A percentile compares a stretch with the other conserved stretches of the same genome.
These are phyloP conservation scores for Fusarium phyllophilum DNA, from an alignment of 2,329 filamentous ascomycete species.

Conservation along the genomic window DNA sequence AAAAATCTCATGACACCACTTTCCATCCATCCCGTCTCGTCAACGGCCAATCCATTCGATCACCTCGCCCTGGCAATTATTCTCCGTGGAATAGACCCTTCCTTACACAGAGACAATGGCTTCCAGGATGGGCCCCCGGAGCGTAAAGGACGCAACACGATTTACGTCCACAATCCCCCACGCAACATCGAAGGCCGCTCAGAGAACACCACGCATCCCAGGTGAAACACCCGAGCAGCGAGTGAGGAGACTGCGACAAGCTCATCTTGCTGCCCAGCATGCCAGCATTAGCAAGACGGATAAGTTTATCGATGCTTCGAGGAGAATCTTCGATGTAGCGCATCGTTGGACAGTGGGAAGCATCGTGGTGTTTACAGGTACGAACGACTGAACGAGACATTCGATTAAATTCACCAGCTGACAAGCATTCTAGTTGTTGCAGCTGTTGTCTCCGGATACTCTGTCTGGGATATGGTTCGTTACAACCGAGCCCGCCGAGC, in stretches of 20 bases:
- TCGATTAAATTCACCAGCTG: background rate
- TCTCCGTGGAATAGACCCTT: background rate
- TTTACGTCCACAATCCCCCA: slow-evolving; percentile 68
- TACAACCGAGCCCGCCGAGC: slow-evolving; percentile 69
- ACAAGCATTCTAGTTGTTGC: slow-evolving; percentile 58
- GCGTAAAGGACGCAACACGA: slow-evolving; percentile 81
- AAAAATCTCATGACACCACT: slow-evolving; percentile 54
- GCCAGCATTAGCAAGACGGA: slow-evolving; percentile 66
- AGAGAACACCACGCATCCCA: slow-evolving; percentile 47
- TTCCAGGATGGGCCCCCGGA: slow-evolving; percentile 66
- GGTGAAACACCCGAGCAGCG: slow-evolving; percentile 75
- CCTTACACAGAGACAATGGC: slow-evolving; percentile 49
- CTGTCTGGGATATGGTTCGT: slow-evolving; percentile 69
- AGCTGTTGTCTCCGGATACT: slow-evolving; percentile 66
- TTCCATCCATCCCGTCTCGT: slow-evolving; percentile 41
- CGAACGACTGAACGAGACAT: slow-evolving; percentile 14
- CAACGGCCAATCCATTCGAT: slow-evolving; percentile 8
- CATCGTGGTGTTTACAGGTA: slow-evolving; percentile 68
- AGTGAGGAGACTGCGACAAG: slow-evolving; percentile 73
- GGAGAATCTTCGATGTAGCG: slow-evolving; percentile 64
- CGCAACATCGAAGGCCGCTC: slow-evolving; percentile 69
- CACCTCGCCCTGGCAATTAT: background rate
- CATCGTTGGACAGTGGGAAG: slow-evolving; percentile 66
- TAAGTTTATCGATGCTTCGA: slow-evolving; percentile 57
- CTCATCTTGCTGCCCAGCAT: slow-evolving; percentile 72